Base-by-base conservation (phyloP, 345 rosid species). In the Abelmoschus esculentus region DNA sequence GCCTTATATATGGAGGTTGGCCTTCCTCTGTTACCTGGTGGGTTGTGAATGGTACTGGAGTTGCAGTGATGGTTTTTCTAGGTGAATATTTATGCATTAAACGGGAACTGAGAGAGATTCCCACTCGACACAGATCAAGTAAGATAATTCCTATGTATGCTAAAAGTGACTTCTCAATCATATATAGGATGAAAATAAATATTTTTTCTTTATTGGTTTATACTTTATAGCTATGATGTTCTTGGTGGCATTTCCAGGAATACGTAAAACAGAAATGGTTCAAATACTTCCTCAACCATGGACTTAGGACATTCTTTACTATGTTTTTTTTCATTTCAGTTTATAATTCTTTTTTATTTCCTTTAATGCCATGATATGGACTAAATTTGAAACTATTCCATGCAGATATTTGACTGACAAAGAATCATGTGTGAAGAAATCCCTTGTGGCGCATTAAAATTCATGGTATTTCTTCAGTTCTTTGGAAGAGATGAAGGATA, bases 11-110 rank as follows among this genome's bases (percentile, higher is more conserved):
- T 78, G 99, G 99, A 74, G 99, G 98, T 73, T 96, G 97, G 96
- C 99, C 99, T 72, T 82, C 92, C 12, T 89, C 98, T 40, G 62
- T 87, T 49, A 86, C 97, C 11, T 96, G 99, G 99, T 96, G 99
- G 99, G 84, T 86, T 72, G 91, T 91, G 12, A 90, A 83, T 82
- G 90, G 84, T 42, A 85, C 89, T 49, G 97, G 98, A 19, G 78
- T 90, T 31, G 96, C 90, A 42, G 81, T 85, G 14, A 96, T 82
- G 98, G 85, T 87, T 40, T 77, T 89, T 76, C 86, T 96, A 19
- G 93, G 98, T 75, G 93, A 90, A 89, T 83, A 85, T 85, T 70
- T 96, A 74, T 96, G 97, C 83, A 85, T 87, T 63, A 84, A 47
- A 70, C 87, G 91, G 44, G 98, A 92, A 80, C 80, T 68, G 42